Base-by-base conservation (phyloP, 768 basidiomycete species). In the Tremella mesenterica region DNA sequence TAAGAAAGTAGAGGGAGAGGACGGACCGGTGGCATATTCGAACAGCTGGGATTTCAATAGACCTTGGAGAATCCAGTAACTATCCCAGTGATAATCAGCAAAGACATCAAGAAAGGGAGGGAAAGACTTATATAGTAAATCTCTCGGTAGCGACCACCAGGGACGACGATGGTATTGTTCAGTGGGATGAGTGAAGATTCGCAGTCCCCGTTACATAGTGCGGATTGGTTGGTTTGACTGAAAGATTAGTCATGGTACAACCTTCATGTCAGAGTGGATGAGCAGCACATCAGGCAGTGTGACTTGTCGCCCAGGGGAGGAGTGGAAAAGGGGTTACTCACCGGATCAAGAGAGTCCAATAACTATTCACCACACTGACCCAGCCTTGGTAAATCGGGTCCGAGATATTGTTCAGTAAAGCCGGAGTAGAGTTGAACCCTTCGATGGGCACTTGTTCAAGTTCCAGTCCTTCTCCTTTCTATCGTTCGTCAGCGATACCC, bases 121-220 rank as follows among this genome's bases (percentile, higher is more conserved):
- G 6, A 18, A 44, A 39, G 18, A 57, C 55, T 50, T 65, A n/a
- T n/a, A n/a, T n/a, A n/a, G n/a, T n/a, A n/a, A n/a, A n/a, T n/a
- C n/a, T n/a, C 62, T 28, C 60, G 48, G 74, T 91, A 95, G 4
- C 91, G 81, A 39, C 80, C 79, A 65, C 91, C 91, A 5, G 92
- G 91, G 31, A 95, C 80, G 21, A 92, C 86, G 63, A 95, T 88
- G 0, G 86, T 89, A 65, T 92, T 81, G 65, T 95, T 95, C 44
- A 95, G 76, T 2, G 90, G 89, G 58, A 95, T 90, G 44, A 95
- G 75, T 0, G 85, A 79, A 71, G 88, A 86, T 72, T 88, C 85
- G 69, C 91, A 96, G 26, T 70, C 53, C 2, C 65, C 68, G 10
- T 73, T 71, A 70, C 88, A 95, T 8, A 89, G 69, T 0, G 79